These are phyloP conservation scores for Dryas alaskensis DNA, from an alignment of 306 rosid genomes.

Conservation along the genomic window DNA sequence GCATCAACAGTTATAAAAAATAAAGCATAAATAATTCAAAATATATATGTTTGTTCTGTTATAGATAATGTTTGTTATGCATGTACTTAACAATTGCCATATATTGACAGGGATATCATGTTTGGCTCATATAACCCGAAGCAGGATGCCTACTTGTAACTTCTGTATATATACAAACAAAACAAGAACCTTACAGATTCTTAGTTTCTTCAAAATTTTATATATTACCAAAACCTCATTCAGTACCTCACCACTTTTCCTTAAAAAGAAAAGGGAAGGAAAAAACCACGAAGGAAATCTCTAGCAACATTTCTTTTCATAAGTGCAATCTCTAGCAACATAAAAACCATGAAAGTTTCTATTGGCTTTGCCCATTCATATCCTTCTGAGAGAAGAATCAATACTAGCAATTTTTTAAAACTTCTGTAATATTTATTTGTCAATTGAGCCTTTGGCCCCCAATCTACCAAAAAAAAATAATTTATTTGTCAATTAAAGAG, in stretches of 20 bases:
- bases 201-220: not conserved
- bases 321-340: not conserved
- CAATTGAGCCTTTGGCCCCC: too few species aligned
- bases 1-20: not conserved
- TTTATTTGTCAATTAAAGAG: not conserved
- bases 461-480: too few species aligned
- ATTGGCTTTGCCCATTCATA: not conserved
- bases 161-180: not conserved
- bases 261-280: not conserved
- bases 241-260: not conserved
- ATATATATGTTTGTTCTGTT: not conserved
- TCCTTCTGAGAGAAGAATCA: not conserved
- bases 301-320: not conserved
- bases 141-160: not conserved
- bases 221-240: not conserved
- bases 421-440: not conserved
- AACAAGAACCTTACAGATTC: not conserved
- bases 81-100: not conserved
- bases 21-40: not conserved
- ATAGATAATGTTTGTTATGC: not conserved
- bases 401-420: not conserved
- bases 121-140: not conserved
- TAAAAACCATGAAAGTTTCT: not conserved
- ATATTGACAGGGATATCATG: not conserved
- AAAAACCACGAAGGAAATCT: not conserved